These are phyloP conservation scores for Neurospora intermedia DNA, from an alignment of 495 filamentous ascomycete genomes.

Conservation along the genomic window DNA sequence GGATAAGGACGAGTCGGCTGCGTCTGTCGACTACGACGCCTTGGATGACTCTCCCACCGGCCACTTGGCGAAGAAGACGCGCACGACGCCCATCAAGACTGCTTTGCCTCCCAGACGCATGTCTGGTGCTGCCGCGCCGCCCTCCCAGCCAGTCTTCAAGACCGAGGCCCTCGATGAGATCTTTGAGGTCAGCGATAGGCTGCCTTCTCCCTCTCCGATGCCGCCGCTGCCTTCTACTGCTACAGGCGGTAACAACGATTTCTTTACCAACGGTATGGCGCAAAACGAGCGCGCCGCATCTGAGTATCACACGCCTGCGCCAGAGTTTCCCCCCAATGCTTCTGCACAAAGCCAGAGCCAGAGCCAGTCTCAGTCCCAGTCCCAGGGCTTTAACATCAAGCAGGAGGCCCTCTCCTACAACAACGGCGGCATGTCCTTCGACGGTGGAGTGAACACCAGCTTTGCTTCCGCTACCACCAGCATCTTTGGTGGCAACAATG, in stretches of 20 bases:
- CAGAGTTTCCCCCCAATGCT: neutral
- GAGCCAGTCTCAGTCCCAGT: neutral
- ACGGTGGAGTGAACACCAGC: neutral
- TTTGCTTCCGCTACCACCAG: neutral
- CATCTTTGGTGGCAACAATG: neutral
- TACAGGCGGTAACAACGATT: neutral
- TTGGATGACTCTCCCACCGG: slow-evolving; percentile 16
- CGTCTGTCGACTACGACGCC: slow-evolving; percentile 7
- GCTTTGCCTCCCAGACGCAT: neutral
- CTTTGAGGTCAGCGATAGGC: neutral
- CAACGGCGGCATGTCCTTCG: neutral
- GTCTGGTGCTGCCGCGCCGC: neutral
- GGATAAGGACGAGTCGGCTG: neutral
- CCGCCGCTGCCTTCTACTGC: neutral
- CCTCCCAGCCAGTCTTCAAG: neutral
- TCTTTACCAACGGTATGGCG: neutral
- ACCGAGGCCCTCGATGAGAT: neutral
- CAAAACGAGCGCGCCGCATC: neutral
- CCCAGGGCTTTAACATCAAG: neutral
- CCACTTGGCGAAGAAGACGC: slow-evolving; percentile 9
- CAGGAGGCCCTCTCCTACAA: neutral
- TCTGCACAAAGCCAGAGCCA: neutral
- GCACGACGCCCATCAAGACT: neutral
- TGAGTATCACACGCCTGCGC: neutral
- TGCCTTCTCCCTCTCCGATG: neutral